These are phyloP conservation scores for Thraustochytrium striatum DNA, from an alignment of 352 stramenopile species.

Conservation along the genomic window DNA sequence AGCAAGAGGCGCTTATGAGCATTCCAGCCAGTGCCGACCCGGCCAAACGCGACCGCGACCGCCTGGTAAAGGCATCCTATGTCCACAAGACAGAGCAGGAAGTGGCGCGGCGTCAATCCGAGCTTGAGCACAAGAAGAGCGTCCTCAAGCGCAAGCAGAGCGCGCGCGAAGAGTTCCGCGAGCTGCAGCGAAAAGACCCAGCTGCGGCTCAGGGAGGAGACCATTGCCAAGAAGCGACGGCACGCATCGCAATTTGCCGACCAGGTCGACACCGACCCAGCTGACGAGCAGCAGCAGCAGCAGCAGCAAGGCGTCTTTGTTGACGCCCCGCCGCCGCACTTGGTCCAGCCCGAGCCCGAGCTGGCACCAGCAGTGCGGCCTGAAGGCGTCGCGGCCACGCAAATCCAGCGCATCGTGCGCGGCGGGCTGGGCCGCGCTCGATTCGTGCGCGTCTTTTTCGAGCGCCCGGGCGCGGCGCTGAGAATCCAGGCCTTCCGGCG, in stretches of 20 bases:
- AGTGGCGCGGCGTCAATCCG: background rate
- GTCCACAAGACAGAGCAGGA: constrained; percentile 29
- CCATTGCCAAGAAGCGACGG: constrained; percentile 18
- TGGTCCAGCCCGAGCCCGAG: background rate
- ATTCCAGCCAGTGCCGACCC: background rate
- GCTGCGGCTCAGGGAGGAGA: constrained; percentile 35
- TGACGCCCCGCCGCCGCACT: background rate
- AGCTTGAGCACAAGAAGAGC: constrained; percentile 8
- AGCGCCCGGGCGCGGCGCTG: constrained; percentile 67
- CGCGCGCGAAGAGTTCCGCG: background rate
- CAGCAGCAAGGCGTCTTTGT: background rate
- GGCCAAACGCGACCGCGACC: background rate
- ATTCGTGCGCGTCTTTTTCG: constrained; percentile 64
- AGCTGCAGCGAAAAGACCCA: constrained; percentile 34
- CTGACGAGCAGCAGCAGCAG: background rate
- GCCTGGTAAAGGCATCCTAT: constrained; percentile 33
- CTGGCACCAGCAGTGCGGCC: background rate
- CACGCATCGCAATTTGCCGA: constrained; percentile 13
- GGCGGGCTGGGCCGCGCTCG: constrained; percentile 65
- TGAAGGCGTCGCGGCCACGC: constrained; percentile 56
- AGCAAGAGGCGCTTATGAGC: background rate
- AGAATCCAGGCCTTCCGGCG: constrained; percentile 66
- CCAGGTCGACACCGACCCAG: constrained; percentile 1
- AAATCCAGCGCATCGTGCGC: constrained; percentile 70
- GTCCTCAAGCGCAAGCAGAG: constrained; percentile 28